Percentiles rank a stretch among this genome's conserved stretches.
phyloP scores from a whole-genome alignment of 1,284 basidiomycete species.

The Boletus sp. region DNA sequence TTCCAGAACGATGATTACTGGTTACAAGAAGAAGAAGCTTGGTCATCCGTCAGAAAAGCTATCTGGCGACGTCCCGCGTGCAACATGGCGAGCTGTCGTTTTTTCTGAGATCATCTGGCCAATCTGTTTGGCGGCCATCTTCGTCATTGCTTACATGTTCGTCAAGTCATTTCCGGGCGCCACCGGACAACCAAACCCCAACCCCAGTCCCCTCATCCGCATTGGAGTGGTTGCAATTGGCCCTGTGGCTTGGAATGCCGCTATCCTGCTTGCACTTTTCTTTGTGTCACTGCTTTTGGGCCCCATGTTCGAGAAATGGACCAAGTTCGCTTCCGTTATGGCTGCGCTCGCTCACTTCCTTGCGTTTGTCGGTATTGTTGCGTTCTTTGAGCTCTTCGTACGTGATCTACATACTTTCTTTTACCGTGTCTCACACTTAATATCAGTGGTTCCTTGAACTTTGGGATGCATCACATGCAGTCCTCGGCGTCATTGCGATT shows the following conservation, averaged over 20 bases:
- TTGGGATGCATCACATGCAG: slow-evolving; percentile 94
- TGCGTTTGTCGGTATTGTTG: slow-evolving; percentile 76
- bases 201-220: slow-evolving; percentile 81
- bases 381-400: slow-evolving; percentile 94
- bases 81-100: slow-evolving; percentile 81
- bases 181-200: slow-evolving; percentile 56
- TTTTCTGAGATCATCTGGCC: slow-evolving; percentile 86
- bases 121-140: slow-evolving; percentile 70
- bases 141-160: slow-evolving; percentile 88
- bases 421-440: slow-evolving; percentile 15
- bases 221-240: slow-evolving; percentile 90
- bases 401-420: slow-evolving; percentile 35
- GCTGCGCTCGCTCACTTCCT: slow-evolving; percentile 84
- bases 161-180: slow-evolving; percentile 79
- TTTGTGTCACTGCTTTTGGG: slow-evolving; percentile 89
- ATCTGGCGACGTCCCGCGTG: slow-evolving; percentile 87
- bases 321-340: slow-evolving; percentile 86
- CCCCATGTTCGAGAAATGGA: slow-evolving; percentile 83
- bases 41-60: slow-evolving; percentile 95
- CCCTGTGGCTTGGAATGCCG: slow-evolving; percentile 95
- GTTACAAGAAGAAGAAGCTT: slow-evolving; percentile 97
- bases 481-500: slow-evolving; percentile 82
- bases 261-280: slow-evolving; percentile 83
- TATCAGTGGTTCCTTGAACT: slow-evolving; percentile 91
- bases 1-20: slow-evolving; percentile 92